Conservation (phyloP, 2,329 filamentous ascomycete genomes). For the Penicillium paneum region DNA sequence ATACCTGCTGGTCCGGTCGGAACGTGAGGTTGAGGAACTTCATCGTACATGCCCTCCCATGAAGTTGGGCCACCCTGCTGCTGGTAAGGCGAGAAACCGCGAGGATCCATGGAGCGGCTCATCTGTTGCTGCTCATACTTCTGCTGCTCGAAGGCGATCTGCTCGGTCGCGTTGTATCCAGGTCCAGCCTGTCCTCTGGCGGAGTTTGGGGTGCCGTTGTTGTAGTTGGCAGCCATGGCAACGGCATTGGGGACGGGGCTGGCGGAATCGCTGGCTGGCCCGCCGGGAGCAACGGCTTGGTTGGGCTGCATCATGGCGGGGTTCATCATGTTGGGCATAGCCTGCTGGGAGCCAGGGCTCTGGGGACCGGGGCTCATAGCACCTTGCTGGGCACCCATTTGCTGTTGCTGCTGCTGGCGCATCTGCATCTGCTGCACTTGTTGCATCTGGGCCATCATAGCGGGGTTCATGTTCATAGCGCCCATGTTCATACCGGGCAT, state of each 20-base stretch:
- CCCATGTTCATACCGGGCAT: conserved; percentile 57
- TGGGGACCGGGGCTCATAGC: conserved; percentile 37
- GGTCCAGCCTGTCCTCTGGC: conserved; percentile 41
- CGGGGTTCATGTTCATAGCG: conserved; percentile 72
- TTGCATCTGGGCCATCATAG: conserved; percentile 71
- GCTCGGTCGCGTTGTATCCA: conserved; percentile 66
- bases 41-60: conserved; percentile 98
- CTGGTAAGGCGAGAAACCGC: conserved; percentile 44
- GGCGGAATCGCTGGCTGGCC: conserved; percentile 26
- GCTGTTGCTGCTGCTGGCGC: conserved; percentile 50
- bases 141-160: conserved; percentile 72
- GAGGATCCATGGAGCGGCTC: conserved; percentile 50
- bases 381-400: conserved; percentile 51
- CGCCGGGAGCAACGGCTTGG: conserved; percentile 28
- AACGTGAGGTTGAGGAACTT: conserved; percentile 78
- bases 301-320: conserved; percentile 65
- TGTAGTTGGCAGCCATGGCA: conserved; percentile 42
- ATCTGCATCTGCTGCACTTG: conserved; percentile 58
- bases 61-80: conserved; percentile 68
- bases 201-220: conserved; percentile 19
- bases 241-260: conserved; percentile 54
- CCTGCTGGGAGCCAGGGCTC: conserved; percentile 52
- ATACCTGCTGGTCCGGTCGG: conserved; percentile 51
- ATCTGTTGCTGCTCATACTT: conserved; percentile 71
- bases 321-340: conserved; percentile 59